Conservation (phyloP, 2,329 filamentous ascomycete genomes). For the Ophiocordyceps camponoti-leonardi region DNA sequence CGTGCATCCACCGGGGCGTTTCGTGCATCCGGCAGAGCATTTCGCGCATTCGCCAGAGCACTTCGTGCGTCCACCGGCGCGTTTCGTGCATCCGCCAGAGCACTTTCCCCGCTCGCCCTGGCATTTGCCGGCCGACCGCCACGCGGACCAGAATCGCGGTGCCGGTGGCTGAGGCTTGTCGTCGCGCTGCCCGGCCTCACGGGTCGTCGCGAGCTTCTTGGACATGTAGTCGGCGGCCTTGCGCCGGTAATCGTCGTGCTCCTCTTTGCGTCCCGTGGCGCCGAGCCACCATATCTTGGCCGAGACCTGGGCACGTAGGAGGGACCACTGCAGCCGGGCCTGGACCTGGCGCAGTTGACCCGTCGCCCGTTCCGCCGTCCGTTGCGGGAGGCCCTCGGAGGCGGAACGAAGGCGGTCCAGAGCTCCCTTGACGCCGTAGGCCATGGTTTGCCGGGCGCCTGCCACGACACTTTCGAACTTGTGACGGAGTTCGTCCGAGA, state of each 20-base stretch:
- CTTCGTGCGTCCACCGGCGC: background rate
- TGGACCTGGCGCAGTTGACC: constrained; percentile 10
- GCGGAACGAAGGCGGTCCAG: constrained; percentile 5
- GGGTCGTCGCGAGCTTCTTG: constrained; percentile 16
- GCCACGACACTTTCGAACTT: constrained; percentile 6
- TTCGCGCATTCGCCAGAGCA: background rate
- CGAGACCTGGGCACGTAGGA: constrained; percentile 35
- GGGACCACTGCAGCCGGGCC: constrained; percentile 23
- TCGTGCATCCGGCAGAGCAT: background rate
- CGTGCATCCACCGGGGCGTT: too few species aligned
- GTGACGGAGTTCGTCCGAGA: constrained; percentile 12
- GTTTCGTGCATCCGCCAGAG: background rate
- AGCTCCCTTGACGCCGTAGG: constrained; percentile 6
- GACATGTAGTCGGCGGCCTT: constrained; percentile 28
- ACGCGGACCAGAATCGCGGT: constrained; percentile 7
- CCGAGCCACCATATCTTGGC: constrained; percentile 41
- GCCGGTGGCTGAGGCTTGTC: constrained; percentile 9
- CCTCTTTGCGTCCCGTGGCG: constrained; percentile 28
- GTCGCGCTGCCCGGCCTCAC: constrained; percentile 8
- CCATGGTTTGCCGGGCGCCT: constrained; percentile 9
- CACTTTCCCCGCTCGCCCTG: background rate
- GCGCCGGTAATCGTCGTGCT: constrained; percentile 26
- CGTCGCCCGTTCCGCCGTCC: constrained; percentile 5
- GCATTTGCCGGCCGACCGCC: constrained; percentile 8
- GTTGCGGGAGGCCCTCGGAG: constrained; percentile 6